Evolutionary conservation across 2,329 filamentous ascomycete species (phyloP), one percentile per base, ranked within the genome.

Genomic region (Sordariomycetes sp.): DNA sequence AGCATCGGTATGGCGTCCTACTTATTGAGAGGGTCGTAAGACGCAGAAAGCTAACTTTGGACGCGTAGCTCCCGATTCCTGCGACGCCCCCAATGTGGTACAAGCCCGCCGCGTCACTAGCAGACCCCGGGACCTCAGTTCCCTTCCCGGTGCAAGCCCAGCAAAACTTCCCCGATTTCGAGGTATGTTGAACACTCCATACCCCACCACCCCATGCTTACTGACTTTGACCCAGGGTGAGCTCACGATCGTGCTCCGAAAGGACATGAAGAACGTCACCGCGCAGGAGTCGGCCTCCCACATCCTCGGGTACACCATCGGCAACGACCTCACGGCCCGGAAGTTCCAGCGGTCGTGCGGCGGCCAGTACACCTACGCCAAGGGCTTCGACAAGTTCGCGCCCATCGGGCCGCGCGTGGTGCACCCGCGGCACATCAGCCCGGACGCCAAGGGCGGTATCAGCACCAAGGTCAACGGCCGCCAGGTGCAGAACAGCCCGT

Each of bases 291-390:
- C 79, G 0, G 70, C 76, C 32, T 63, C 67, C 0, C 74, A 80
- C 63, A 69, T 84, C 12, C 76, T 76, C 3, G 80, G 80, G 0
- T 73, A 70, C 54, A 59, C 67, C 8, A 64, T 62, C 43, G 72
- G 78, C 51, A 83, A 83, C 62, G 80, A 83, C 55, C 69, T 82
- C n/a, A 80, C 79, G 0, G 78, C 79, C 0, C 68, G 80, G 12
- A 76, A 77, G 51, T 72, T 74, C 62, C 80, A 83, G 64, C 66
- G 78, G 28, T 79, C 83, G 54, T 79, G 81, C 2, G 67, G 64
- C 8, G 69, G 69, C 40, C 80, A 84, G 59, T 83, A 79, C 68
- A 82, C 77, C 61, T 77, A 83, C 59, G 79, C 79, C 56, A 82
- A 82, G 65, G 78, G 74, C 0, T 72, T 76, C 6, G 79, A 83